Conservation (phyloP, 148 eudicot genomes). For the Suaeda aralocaspica region DNA sequence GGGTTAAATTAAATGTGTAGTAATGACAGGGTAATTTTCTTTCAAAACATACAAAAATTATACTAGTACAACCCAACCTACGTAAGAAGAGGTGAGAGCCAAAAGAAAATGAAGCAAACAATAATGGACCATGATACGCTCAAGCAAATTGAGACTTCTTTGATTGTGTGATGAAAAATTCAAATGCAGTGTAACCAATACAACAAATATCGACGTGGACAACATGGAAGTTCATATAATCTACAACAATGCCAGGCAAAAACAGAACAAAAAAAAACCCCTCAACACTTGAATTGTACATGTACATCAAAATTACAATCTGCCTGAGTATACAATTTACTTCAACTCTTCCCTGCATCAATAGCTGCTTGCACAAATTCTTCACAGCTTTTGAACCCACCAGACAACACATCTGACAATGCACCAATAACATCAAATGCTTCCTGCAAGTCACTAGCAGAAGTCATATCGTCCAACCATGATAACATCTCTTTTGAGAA, state of each 20-base stretch:
- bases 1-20: no score
- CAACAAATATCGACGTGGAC: background rate
- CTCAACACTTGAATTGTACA: slow-evolving; percentile 5
- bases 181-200: background rate
- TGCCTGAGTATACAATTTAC: background rate
- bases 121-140: background rate
- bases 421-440: slow-evolving; percentile 86
- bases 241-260: slow-evolving; percentile 8
- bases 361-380: slow-evolving; percentile 82
- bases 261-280: background rate
- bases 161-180: slow-evolving; percentile 6
- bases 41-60: no score
- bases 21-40: no score
- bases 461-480: slow-evolving; percentile 74
- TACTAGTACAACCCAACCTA: no score
- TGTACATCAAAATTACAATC: slow-evolving; percentile 19
- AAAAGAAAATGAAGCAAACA: background rate
- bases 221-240: background rate
- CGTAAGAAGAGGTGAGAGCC: background rate
- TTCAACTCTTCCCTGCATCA: slow-evolving; percentile 56
- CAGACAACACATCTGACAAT: slow-evolving; percentile 67
- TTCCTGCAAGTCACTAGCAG: slow-evolving; percentile 73
- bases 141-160: slow-evolving; percentile 17
- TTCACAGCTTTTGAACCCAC: slow-evolving; percentile 64
- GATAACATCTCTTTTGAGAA: slow-evolving; percentile 74